These are phyloP conservation scores for Ilyonectria destructans DNA, from an alignment of 2,329 filamentous ascomycete genomes.

Conservation along the genomic window DNA sequence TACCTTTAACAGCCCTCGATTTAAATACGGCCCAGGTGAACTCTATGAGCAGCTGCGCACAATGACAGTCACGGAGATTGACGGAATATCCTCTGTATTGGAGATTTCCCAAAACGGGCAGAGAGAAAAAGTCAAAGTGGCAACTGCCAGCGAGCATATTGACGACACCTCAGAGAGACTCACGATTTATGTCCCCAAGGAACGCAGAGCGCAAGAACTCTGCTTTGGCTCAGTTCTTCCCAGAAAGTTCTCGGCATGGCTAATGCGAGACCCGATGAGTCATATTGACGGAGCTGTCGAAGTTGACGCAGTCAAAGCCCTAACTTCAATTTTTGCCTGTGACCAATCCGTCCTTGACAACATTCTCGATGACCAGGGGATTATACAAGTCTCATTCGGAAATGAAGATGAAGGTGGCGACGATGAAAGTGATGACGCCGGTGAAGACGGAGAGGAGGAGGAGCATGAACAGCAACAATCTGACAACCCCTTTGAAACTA, in stretches of 20 bases:
- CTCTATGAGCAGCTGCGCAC: slow-evolving; percentile 30
- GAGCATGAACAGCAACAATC: not conserved
- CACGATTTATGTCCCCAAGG: slow-evolving; percentile 31
- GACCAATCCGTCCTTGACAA: slow-evolving; percentile 26
- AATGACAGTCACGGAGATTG: slow-evolving; percentile 32
- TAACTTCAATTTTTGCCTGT: slow-evolving; percentile 37
- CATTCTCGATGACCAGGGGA: slow-evolving; percentile 36
- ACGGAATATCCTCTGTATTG: slow-evolving; percentile 30
- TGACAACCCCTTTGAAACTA: not conserved
- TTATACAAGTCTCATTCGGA: slow-evolving; percentile 30
- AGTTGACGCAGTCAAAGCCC: slow-evolving; percentile 19
- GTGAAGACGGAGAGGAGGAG: slow-evolving; percentile 13
- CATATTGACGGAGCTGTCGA: slow-evolving; percentile 14
- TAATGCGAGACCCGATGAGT: slow-evolving; percentile 22
- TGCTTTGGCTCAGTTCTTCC: slow-evolving; percentile 39
- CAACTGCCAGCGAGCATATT: slow-evolving; percentile 38
- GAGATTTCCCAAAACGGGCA: slow-evolving; percentile 21
- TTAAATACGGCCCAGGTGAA: accelerated
- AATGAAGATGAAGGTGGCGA: slow-evolving; percentile 11
- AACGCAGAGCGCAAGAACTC: slow-evolving; percentile 26
- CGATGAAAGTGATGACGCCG: not conserved
- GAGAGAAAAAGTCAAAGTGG: not conserved
- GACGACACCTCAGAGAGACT: slow-evolving; percentile 13
- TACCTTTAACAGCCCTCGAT: slow-evolving; percentile 35
- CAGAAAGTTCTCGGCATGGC: slow-evolving; percentile 33